Conservation (phyloP, 805 yeast species). For the Schwanniomyces vanrijiae region DNA sequence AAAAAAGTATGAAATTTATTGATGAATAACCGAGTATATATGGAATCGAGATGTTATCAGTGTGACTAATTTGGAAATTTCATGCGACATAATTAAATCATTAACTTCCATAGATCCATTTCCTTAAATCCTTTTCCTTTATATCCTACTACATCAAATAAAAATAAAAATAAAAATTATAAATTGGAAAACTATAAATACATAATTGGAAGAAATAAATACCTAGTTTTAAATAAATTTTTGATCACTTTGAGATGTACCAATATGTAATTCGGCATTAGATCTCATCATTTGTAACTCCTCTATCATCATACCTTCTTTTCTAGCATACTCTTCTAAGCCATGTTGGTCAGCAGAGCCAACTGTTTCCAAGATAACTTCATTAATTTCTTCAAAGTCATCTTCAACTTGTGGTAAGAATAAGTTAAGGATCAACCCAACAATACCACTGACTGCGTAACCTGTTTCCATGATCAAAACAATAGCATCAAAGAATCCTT, state of each 20-base stretch:
- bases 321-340: conserved; percentile 28
- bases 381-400: conserved; percentile 47
- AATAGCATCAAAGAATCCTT: conserved; percentile 69
- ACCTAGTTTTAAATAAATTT: background rate
- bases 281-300: conserved; percentile 14
- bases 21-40: background rate
- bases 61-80: background rate
- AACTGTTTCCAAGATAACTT: conserved; percentile 42
- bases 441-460: conserved; percentile 66
- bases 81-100: background rate
- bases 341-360: conserved; percentile 42
- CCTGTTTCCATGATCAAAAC: conserved; percentile 71
- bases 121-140: background rate
- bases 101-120: background rate
- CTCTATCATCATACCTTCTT: conserved; percentile 31
- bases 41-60: background rate
- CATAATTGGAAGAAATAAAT: background rate
- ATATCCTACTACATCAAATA: background rate
- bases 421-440: conserved; percentile 61
- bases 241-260: background rate
- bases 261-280: background rate
- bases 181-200: background rate
- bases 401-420: conserved; percentile 60
- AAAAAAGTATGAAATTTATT: background rate
- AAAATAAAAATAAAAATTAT: background rate